Evolutionary conservation across 2,329 filamentous ascomycete genomes (phyloP).

Genomic region (Colletotrichum sp.): DNA sequence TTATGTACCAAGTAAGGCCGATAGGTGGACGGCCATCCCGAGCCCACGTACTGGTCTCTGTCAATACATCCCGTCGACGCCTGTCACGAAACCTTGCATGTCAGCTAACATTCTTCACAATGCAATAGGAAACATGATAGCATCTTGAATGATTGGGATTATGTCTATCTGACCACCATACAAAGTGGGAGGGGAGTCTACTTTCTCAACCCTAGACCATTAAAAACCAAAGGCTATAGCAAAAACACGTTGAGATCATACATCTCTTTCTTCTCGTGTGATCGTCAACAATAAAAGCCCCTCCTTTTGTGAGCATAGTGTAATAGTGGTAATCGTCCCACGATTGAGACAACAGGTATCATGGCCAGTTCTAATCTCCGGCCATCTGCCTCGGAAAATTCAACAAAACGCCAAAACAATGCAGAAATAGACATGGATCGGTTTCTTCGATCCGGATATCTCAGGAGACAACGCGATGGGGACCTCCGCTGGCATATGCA

Average conservation of each 20-base stretch:
- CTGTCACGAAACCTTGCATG: not conserved
- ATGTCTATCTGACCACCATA: not conserved
- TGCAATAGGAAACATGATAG: too few relatives aligned
- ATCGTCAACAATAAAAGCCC: not conserved
- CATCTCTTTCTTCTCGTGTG: not conserved
- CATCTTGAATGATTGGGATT: not conserved
- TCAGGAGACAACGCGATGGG: not conserved
- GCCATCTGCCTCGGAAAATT: not conserved
- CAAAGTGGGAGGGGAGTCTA: not conserved
- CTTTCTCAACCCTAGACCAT: slow-evolving; percentile 6
- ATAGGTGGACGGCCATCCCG: too few relatives aligned
- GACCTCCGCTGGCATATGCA: not conserved
- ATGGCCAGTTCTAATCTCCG: not conserved
- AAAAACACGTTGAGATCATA: not conserved
- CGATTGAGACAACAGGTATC: not conserved
- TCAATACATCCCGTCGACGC: not conserved
- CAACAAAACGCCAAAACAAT: slow-evolving; percentile 11
- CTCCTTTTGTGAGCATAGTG: not conserved
- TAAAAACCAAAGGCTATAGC: not conserved
- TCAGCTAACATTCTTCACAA: too few relatives aligned
- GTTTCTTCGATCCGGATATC: slow-evolving; percentile 14
- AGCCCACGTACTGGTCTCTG: not conserved
- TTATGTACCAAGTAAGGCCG: not conserved
- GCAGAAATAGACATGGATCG: slow-evolving; percentile 16
- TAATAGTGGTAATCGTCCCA: not conserved